phyloP scores from a whole-genome alignment of 2,329 filamentous ascomycete species.

The Penicillium sp. region DNA sequence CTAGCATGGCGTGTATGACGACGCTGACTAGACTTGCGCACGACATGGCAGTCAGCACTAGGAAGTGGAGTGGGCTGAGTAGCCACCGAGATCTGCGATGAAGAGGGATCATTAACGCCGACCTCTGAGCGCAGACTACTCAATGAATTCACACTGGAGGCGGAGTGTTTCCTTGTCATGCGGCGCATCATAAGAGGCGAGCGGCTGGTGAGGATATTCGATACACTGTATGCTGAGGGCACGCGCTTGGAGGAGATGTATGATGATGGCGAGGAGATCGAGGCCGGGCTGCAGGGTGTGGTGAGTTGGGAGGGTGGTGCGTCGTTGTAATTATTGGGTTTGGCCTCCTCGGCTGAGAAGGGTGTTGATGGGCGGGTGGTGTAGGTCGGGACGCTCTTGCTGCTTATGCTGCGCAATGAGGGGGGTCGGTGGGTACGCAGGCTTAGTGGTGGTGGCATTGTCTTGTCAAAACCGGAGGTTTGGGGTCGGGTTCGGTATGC shows the following conservation, averaged over 20 bases:
- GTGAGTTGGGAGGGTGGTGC: conserved; percentile 15
- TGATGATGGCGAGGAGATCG: conserved; percentile 15
- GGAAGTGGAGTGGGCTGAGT: conserved; percentile 1
- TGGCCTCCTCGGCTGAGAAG: conserved; percentile 15
- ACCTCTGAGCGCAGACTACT: conserved; percentile 32
- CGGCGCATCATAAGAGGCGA: conserved; percentile 24
- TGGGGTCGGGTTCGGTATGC: conserved; percentile 24
- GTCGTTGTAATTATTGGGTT: conserved; percentile 11
- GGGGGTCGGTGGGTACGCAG: conserved; percentile 18
- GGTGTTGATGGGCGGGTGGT: conserved; percentile 16
- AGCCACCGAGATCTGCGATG: conserved; percentile 2
- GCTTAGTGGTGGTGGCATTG: conserved; percentile 8
- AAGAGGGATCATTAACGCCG: conserved; percentile 11
- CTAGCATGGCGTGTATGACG: conserved; percentile 21
- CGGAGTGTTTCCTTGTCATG: conserved; percentile 29
- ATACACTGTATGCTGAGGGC: conserved; percentile 25
- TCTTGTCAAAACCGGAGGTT: conserved; percentile 23
- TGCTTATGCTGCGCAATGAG: conserved; percentile 28
- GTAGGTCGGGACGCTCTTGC: conserved; percentile 19
- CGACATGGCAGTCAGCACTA: conserved; percentile 4
- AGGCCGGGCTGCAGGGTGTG: conserved; percentile 17
- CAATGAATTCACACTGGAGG: conserved; percentile 28
- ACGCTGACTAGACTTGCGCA: conserved; percentile 17
- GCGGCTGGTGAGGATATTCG: conserved; percentile 22
- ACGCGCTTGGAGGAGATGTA: conserved; percentile 18